A percentile compares a stretch with the other conserved stretches of the same genome.
Conservation (phyloP, 2,329 filamentous ascomycete genomes). For the Shiraia bambusicola region DNA sequence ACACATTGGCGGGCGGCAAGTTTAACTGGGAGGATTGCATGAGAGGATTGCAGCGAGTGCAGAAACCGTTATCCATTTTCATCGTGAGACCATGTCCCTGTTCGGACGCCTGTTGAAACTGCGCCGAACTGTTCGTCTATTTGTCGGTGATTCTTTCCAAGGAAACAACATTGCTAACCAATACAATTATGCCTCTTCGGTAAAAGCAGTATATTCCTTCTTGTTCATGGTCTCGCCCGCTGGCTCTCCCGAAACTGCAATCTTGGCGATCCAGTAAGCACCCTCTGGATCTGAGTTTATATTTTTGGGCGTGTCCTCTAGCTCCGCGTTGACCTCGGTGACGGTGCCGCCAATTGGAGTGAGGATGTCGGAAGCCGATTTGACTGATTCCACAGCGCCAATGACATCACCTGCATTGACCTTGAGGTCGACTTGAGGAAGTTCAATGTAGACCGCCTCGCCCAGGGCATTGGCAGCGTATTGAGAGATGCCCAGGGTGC, state of each 20-base stretch:
- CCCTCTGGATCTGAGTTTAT: constrained; percentile 91
- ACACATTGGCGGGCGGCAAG: too few species aligned
- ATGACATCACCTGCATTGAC: constrained; percentile 78
- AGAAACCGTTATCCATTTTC: background rate
- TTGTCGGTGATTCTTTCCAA: background rate
- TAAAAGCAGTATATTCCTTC: constrained; percentile 76
- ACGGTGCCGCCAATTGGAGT: constrained; percentile 80
- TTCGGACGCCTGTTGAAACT: background rate
- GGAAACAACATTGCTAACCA: background rate
- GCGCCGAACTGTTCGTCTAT: background rate
- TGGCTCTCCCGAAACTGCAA: constrained; percentile 72
- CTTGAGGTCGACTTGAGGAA: constrained; percentile 70
- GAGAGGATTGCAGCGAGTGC: too few species aligned
- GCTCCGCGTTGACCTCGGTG: constrained; percentile 67
- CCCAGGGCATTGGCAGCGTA: constrained; percentile 92
- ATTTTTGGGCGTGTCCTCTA: constrained; percentile 81
- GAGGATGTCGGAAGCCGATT: constrained; percentile 97
- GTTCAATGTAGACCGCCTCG: constrained; percentile 96
- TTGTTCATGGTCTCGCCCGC: constrained; percentile 66
- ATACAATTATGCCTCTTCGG: constrained; percentile 49
- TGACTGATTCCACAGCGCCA: constrained; percentile 96
- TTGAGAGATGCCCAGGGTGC: constrained; percentile 77
- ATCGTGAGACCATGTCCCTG: background rate
- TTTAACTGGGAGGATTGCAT: too few species aligned
- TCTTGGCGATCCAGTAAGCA: constrained; percentile 91